Evolutionary conservation across 2,329 filamentous ascomycete genomes (phyloP), one percentile per base, ranked within the genome.

Genomic region (Colletotrichum brevisporum): DNA sequence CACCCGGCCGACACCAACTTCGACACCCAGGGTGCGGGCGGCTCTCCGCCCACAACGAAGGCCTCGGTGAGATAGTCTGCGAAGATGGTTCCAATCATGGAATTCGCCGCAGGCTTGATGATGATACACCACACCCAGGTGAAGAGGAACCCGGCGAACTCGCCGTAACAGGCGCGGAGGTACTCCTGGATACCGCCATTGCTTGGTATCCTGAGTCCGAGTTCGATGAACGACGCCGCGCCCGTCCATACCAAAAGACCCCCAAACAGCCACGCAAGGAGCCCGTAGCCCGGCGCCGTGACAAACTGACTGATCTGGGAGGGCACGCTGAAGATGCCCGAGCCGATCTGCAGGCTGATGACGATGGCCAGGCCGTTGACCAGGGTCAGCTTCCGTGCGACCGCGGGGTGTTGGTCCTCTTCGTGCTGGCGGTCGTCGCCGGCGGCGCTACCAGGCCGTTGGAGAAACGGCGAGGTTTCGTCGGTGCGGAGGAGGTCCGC

Each of bases 121-220:
- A 81, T 78, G 68, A 80, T 75, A 68, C 84, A 81, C 76, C 80
- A 84, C 24, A 81, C 75, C 80, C 81, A 85, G 0, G 81, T 78
- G 75, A 80, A 82, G 24, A 84, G 68, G 63, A 83, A 84, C 21
- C 81, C 83, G 31, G 78, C 75, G 31, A 80, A 78, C 51, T 83
- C 81, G 13, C 82, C 82, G 70, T 80, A 85, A 62, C 81, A 76
- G 39, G 79, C 74, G 10, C 78, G 75, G 41, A 84, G 76, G 72
- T 84, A 84, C 71, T 81, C 81, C 70, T 84, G 82, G 69, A 83
- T 80, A 4, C 83, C 83, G n/a, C 83, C 82, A 69, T 84, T 84
- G 59, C 79, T 73, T 4, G 83, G 81, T 27, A 85, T 76, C 41
- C 80, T 79, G 60, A 83, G 74, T 61, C 83, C 83, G 43, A 86